Conservation (phyloP, 2,329 filamentous ascomycete species). For the Hortaea werneckii region DNA sequence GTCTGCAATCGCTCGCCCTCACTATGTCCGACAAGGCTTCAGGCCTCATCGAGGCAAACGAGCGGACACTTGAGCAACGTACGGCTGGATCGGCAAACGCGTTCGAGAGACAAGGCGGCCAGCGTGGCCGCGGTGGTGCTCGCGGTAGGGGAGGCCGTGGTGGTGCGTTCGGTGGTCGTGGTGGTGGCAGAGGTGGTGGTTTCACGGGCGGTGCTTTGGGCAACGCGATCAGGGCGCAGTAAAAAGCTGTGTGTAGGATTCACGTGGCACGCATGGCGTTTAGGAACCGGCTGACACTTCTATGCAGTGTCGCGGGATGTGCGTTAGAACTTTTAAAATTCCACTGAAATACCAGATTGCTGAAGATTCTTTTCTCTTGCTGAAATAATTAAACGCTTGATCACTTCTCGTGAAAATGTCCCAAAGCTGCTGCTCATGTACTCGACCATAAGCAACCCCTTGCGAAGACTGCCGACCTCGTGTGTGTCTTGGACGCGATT, state of each 20-base stretch:
- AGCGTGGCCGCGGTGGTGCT: slow-evolving; percentile 54
- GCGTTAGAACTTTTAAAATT: no score
- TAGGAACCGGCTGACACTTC: no score
- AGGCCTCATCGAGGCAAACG: slow-evolving; percentile 90
- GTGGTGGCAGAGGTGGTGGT: slow-evolving; percentile 49
- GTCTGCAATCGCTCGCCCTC: slow-evolving; percentile 88
- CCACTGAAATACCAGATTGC: no score
- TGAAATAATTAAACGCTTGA: no score
- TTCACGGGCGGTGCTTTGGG: slow-evolving; percentile 75
- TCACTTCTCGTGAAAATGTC: no score
- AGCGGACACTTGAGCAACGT: slow-evolving; percentile 91
- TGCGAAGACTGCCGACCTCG: no score
- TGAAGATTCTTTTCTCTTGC: no score
- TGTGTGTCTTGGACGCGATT: no score
- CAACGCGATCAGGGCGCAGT: slow-evolving; percentile 40
- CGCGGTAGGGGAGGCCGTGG: slow-evolving; percentile 52
- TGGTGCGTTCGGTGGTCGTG: slow-evolving; percentile 37
- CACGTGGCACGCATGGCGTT: neutral
- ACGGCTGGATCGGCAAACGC: slow-evolving; percentile 93
- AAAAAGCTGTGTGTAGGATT: slow-evolving; percentile 1
- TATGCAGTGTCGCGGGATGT: no score
- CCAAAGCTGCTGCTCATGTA: no score
- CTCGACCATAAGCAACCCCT: no score
- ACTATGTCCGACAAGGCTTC: slow-evolving; percentile 94
- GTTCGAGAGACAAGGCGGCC: slow-evolving; percentile 83